phyloP scores from a whole-genome alignment of 2,329 filamentous ascomycete genomes.

The Diaporthe velutina region DNA sequence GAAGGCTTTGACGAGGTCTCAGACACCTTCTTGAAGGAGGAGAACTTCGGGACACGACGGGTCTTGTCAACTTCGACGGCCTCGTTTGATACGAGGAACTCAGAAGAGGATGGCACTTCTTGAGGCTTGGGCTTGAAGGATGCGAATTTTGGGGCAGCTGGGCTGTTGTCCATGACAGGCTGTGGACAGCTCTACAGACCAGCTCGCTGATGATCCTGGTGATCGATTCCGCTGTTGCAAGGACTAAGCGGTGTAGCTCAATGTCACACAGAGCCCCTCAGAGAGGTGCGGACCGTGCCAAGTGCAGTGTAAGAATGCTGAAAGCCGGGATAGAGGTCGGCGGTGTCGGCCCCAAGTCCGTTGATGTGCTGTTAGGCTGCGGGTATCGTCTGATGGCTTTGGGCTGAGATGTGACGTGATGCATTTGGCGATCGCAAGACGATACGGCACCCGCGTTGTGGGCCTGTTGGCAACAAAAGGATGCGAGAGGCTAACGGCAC shows the following conservation, averaged over 20 bases:
- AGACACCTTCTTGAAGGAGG: slow-evolving; percentile 41
- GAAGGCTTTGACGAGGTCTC: neutral
- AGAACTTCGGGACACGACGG: slow-evolving; percentile 47
- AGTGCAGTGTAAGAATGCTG: neutral
- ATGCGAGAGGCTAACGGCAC: neutral
- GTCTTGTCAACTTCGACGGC: slow-evolving; percentile 28
- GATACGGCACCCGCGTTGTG: neutral
- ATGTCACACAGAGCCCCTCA: neutral
- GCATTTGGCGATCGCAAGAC: neutral
- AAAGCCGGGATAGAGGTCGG: no score
- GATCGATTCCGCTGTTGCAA: neutral
- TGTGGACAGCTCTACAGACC: neutral
- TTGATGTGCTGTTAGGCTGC: neutral
- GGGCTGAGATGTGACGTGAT: neutral
- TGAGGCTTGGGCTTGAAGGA: slow-evolving; percentile 46
- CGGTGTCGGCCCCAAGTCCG: neutral
- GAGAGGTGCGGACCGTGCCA: neutral
- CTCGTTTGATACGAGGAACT: neutral
- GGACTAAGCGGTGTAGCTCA: neutral
- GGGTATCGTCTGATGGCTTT: neutral
- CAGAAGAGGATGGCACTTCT: neutral
- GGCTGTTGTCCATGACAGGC: slow-evolving; percentile 39
- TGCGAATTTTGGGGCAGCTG: slow-evolving; percentile 48
- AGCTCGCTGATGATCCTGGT: neutral
- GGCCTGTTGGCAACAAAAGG: neutral